These are phyloP conservation scores for Lupinus albus DNA, from an alignment of 306 rosid species.

Conservation along the genomic window DNA sequence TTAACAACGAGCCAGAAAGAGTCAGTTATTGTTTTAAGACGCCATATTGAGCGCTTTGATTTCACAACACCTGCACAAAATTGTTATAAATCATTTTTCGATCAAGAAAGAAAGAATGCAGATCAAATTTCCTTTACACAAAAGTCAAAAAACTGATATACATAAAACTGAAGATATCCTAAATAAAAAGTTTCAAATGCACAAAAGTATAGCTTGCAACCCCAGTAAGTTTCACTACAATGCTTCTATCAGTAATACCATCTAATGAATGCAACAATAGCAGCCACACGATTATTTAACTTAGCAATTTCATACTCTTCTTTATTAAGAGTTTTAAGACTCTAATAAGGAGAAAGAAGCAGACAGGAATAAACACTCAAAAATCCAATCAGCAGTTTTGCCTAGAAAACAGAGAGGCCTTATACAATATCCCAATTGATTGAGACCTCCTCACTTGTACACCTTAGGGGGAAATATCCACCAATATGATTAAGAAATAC, in stretches of 20 bases:
- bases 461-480: no score
- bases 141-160: no score
- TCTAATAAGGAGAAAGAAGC: no score
- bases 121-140: no score
- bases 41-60: conserved; percentile 84
- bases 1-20: conserved; percentile 85
- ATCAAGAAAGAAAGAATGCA: not conserved
- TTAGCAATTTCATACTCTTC: not conserved
- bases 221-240: not conserved
- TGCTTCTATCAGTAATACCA: conserved; percentile 10
- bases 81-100: not conserved
- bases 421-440: no score
- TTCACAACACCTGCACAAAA: conserved; percentile 70
- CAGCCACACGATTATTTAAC: not conserved
- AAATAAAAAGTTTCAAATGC: not conserved
- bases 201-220: not conserved
- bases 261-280: not conserved
- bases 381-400: no score
- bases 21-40: conserved; percentile 74
- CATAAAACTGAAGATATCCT: no score
- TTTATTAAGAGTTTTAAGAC: no score
- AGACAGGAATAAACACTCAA: no score
- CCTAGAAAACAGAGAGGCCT: no score
- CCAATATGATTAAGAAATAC: no score
- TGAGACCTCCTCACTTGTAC: no score